Conservation (phyloP, 352 stramenopile genomes). For the Globisporangium perplexum region DNA sequence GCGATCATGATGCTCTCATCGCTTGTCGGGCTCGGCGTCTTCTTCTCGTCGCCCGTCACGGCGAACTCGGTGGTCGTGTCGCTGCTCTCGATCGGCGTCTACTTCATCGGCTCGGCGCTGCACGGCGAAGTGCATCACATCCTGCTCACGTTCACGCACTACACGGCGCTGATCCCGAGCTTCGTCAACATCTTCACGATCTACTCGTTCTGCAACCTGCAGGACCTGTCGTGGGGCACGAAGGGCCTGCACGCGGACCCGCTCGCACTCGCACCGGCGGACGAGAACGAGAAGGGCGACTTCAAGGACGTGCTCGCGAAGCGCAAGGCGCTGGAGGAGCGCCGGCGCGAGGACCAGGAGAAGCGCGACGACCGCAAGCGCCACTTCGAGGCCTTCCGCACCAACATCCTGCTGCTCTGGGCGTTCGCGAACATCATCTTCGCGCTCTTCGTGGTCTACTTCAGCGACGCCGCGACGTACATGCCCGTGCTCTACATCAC, state of each 20-base stretch:
- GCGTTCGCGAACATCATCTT: conserved; percentile 81
- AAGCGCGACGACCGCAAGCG: conserved; percentile 66
- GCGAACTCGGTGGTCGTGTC: conserved; percentile 51
- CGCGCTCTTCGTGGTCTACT: conserved; percentile 66
- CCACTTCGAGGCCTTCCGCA: conserved; percentile 80
- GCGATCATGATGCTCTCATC: conserved; percentile 80
- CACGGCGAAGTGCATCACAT: conserved; percentile 82
- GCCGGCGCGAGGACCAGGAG: conserved; percentile 45
- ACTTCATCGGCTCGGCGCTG: conserved; percentile 77
- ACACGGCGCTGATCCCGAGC: conserved; percentile 79
- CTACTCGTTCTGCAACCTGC: conserved; percentile 88
- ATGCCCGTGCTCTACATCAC: conserved; percentile 69
- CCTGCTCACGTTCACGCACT: conserved; percentile 84
- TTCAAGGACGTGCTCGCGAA: conserved; percentile 84
- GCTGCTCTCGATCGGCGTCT: conserved; percentile 67
- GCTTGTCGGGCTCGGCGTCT: conserved; percentile 62
- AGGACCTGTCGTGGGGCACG: conserved; percentile 86
- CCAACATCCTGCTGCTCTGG: conserved; percentile 77
- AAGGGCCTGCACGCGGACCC: conserved; percentile 64
- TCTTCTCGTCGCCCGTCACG: conserved; percentile 61
- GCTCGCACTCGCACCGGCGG: conserved; percentile 24
- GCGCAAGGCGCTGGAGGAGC: conserved; percentile 64
- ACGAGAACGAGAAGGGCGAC: conserved; percentile 70
- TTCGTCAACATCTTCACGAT: conserved; percentile 90
- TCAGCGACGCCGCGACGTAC: conserved; percentile 45